Percentiles rank a stretch among this genome's conserved stretches.
Evolutionary conservation across 2,329 filamentous ascomycete genomes (phyloP).

Genomic region (Colletotrichum destructivum): DNA sequence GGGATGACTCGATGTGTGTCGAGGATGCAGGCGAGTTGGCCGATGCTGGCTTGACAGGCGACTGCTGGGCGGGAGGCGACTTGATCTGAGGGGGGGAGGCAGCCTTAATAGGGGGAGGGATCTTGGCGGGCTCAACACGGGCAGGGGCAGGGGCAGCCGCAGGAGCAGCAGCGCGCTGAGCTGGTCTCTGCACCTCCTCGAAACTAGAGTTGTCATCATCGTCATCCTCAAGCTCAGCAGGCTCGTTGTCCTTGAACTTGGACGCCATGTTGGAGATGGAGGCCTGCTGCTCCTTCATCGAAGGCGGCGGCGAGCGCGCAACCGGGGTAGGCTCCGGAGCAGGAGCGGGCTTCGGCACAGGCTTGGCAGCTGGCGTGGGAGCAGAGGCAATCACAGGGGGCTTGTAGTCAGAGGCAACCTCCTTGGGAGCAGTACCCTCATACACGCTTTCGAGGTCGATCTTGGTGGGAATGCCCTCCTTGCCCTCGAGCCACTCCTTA

Average conservation of each 20-base stretch:
- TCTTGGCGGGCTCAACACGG: slow-evolving; percentile 60
- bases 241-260: slow-evolving; percentile 84
- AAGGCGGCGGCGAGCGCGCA: slow-evolving; percentile 69
- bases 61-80: slow-evolving; percentile 36
- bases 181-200: slow-evolving; percentile 85
- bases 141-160: slow-evolving; percentile 51
- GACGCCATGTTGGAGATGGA: slow-evolving; percentile 89
- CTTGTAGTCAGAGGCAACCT: slow-evolving; percentile 80
- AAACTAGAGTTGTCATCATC: slow-evolving; percentile 83
- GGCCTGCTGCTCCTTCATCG: slow-evolving; percentile 86
- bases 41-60: slow-evolving; percentile 41
- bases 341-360: slow-evolving; percentile 67
- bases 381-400: slow-evolving; percentile 63
- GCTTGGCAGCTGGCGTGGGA: slow-evolving; percentile 60
- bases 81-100: slow-evolving; percentile 52
- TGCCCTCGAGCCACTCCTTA: slow-evolving; percentile 88
- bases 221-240: slow-evolving; percentile 69
- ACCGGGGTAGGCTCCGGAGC: slow-evolving; percentile 62
- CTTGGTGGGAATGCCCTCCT: slow-evolving; percentile 88
- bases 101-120: slow-evolving; percentile 59
- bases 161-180: slow-evolving; percentile 68
- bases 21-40: slow-evolving; percentile 48
- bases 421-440: slow-evolving; percentile 84
- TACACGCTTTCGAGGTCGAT: slow-evolving; percentile 95
- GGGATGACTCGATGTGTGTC: slow-evolving; percentile 71